These are phyloP conservation scores for Breviolum minutum DNA, from an alignment of 73 alveolate genomes.

Conservation along the genomic window DNA sequence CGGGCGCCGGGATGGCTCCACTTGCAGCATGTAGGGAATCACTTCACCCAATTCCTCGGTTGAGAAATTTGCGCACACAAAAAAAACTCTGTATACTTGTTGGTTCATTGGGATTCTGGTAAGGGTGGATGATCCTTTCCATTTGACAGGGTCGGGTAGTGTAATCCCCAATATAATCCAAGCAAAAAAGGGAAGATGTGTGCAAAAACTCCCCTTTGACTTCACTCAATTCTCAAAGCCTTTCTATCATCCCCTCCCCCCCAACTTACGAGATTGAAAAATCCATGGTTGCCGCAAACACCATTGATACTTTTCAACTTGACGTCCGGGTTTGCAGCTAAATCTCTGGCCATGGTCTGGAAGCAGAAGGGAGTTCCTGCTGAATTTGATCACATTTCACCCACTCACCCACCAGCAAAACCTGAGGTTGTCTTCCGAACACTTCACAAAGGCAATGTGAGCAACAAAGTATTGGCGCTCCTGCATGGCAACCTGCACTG, in stretches of 20 bases:
- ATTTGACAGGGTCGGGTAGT: not conserved
- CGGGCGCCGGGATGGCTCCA: slow-evolving; percentile 33
- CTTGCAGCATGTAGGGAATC: slow-evolving; percentile 9
- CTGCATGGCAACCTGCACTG: slow-evolving; percentile 50
- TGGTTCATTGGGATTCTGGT: not conserved
- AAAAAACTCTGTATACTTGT: not conserved
- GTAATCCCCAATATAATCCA: not conserved
- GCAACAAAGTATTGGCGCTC: not conserved
- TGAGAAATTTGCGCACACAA: not conserved
- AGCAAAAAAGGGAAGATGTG: not conserved
- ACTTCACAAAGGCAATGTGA: no score
- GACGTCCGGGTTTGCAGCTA: not conserved
- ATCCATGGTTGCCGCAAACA: no score
- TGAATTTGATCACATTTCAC: no score
- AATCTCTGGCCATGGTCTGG: not conserved
- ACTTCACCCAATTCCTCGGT: slow-evolving; percentile 56
- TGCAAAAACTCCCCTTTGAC: no score
- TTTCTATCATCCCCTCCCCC: no score
- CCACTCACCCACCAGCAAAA: no score
- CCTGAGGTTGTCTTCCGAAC: no score
- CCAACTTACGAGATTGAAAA: no score
- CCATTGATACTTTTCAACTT: no score
- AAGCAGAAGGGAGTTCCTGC: not conserved
- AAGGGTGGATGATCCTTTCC: not conserved
- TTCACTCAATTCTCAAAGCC: no score